Percentiles rank a stretch among this genome's conserved stretches.
phyloP scores from a whole-genome alignment of 805 yeast species.

The Myxozyma udenii region DNA sequence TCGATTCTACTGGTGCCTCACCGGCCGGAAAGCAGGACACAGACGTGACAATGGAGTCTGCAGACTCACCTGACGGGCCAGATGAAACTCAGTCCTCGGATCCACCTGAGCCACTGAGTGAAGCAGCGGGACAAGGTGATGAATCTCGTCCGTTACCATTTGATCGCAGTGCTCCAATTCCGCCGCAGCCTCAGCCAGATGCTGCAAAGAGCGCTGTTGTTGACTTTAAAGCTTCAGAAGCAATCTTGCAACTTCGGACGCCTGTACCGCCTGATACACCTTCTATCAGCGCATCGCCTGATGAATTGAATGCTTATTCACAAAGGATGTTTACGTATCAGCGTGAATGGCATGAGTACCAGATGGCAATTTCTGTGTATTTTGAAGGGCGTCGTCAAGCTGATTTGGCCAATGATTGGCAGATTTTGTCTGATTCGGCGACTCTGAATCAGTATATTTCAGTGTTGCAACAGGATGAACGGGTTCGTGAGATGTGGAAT shows the following conservation, averaged over 20 bases:
- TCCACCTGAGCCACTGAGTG: not conserved
- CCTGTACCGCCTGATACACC: conserved; percentile 32
- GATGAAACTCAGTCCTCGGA: not conserved
- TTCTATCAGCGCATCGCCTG: conserved; percentile 8
- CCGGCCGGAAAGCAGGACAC: not conserved
- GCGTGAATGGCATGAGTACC: conserved; percentile 32
- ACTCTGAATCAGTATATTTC: conserved; percentile 24
- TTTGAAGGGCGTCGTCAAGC: conserved; percentile 32
- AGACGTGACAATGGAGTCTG: conserved; percentile 19
- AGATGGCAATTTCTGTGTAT: conserved; percentile 28
- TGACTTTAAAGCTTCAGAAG: conserved; percentile 30
- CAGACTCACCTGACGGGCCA: conserved; percentile 5
- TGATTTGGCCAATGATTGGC: conserved; percentile 19
- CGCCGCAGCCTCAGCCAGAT: conserved; percentile 1
- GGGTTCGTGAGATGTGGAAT: conserved; percentile 29
- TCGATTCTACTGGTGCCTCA: not conserved
- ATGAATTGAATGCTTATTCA: conserved; percentile 26
- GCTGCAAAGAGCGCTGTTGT: not conserved
- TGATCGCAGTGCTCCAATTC: conserved; percentile 21
- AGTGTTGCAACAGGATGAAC: conserved; percentile 33
- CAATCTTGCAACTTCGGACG: conserved; percentile 28
- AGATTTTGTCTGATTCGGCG: conserved; percentile 16
- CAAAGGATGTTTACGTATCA: conserved; percentile 27
- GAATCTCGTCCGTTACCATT: conserved; percentile 13
- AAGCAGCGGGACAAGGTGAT: not conserved